Percentiles rank a stretch among this genome's conserved stretches.
These are phyloP conservation scores for Cantharellus cinnabarinus DNA, from an alignment of 768 basidiomycete genomes.

Conservation along the genomic window DNA sequence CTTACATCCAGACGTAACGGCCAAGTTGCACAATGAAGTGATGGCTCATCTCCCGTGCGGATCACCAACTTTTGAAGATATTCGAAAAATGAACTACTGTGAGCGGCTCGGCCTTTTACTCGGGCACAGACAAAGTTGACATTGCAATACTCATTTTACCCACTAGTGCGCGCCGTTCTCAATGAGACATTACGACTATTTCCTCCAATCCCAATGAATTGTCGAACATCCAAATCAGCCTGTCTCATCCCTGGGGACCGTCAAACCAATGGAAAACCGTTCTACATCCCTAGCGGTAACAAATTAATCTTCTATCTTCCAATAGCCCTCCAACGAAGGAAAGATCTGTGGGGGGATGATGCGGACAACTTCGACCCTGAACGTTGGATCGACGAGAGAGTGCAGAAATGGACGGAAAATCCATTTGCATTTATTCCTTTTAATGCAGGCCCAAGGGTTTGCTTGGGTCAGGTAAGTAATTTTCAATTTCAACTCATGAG, in stretches of 20 bases:
- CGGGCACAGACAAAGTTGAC: no score
- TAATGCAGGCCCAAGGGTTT: conserved; percentile 42
- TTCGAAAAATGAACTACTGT: conserved; percentile 11
- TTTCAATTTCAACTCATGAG: background rate
- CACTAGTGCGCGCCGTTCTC: conserved; percentile 22
- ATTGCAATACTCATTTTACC: no score
- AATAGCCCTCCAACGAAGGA: conserved; percentile 34
- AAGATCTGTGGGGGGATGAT: conserved; percentile 50
- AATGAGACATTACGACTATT: conserved; percentile 53
- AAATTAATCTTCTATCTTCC: no score
- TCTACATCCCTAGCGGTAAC: background rate
- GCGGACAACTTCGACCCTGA: conserved; percentile 63
- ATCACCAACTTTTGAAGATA: conserved; percentile 9
- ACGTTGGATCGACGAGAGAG: conserved; percentile 45
- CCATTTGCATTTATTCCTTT: conserved; percentile 49
- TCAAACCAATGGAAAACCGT: background rate
- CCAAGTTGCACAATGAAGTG: conserved; percentile 32
- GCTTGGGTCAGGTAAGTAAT: conserved; percentile 16
- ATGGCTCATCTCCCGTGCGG: conserved; percentile 17
- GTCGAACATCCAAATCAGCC: conserved; percentile 19
- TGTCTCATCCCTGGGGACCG: background rate
- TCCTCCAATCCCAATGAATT: conserved; percentile 58
- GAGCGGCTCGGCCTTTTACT: no score
- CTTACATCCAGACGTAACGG: conserved; percentile 27
- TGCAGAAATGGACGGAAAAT: conserved; percentile 10